A percentile compares a stretch with the other conserved stretches of the same genome.
Evolutionary conservation across 2,329 filamentous ascomycete genomes (phyloP).

Genomic region (Fusarium sulawesiense): DNA sequence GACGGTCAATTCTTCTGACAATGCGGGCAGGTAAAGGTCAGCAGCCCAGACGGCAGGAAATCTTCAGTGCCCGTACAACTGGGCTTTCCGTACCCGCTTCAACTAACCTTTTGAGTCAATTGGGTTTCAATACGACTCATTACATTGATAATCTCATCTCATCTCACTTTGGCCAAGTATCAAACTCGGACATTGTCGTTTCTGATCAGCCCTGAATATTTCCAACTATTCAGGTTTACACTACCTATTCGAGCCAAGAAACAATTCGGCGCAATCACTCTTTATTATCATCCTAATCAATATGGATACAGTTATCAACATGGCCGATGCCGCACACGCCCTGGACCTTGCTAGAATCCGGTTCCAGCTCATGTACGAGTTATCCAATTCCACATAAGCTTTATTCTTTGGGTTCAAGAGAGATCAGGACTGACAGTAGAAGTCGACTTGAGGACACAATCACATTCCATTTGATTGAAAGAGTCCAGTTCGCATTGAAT

Average conservation of each 20-base stretch:
- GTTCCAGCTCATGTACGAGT: conserved; percentile 85
- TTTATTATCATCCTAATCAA: conserved; percentile 2
- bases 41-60: background rate
- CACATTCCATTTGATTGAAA: conserved; percentile 95
- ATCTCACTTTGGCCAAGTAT: background rate
- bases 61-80: background rate
- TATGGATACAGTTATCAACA: conserved; percentile 93
- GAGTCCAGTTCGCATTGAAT: conserved; percentile 97
- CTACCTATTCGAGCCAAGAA: background rate
- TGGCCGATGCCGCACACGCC: conserved; percentile 85
- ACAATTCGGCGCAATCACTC: conserved; percentile 6
- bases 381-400: background rate
- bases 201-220: background rate
- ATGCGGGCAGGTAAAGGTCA: background rate
- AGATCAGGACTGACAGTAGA: conserved; percentile 28
- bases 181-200: background rate
- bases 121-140: conserved; percentile 20
- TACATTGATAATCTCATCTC: conserved; percentile 2
- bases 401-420: background rate
- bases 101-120: conserved; percentile 10
- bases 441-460: conserved; percentile 98
- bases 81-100: conserved; percentile 18
- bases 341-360: conserved; percentile 92
- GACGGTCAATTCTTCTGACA: too few species aligned
- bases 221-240: background rate